Base-by-base conservation (phyloP, 2,329 filamentous ascomycete species). In the Orbilia quercus region DNA sequence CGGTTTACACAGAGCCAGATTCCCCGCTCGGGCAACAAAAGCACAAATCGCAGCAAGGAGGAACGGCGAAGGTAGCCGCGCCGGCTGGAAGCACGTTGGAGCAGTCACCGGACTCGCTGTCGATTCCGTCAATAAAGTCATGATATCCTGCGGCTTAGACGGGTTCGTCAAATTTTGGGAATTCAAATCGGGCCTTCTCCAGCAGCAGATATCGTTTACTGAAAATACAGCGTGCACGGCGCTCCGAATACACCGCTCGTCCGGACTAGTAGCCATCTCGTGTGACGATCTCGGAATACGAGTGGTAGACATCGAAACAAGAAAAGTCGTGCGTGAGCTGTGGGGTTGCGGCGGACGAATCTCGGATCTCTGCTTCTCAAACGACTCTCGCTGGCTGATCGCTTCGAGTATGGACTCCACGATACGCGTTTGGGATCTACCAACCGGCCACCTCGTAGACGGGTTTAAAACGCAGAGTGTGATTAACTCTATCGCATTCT, bases 101-200 rank as follows among this genome's bases (percentile, higher is more conserved):
- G 85, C 91, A 1, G 87, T 99, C 3, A 96, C 94, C 1, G 96
- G 95, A 0, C 83, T 99, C 42, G 85, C 91, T 22, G 88, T 98
- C 14, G 94, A 99, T 81, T 89, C 88, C n/a, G 84, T 98, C 80
- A 97, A 97, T 81, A 91, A 89, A 75, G 87, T 86, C 16, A 84
- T 98, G 54, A 88, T 97, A 45, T 96, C 92, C 73, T 96, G 92
- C 79, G 90, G 91, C 1, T 82, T 92, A 12, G 95, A 99, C 80
- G 95, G 95, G 31, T 96, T 90, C 80, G 85, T 98, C 77, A 98
- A 97, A 83, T 98, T 99, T 80, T 99, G 96, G 96, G 91, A 96
- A 76, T 96, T 99, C 75, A 81, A 88, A n/a, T 91, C 90, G 0
- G 95, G 94, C 6, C 86, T 87, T 47, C 84, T 98, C 1, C 79